Conservation (phyloP, 345 rosid species). For the Populus euphratica region DNA sequence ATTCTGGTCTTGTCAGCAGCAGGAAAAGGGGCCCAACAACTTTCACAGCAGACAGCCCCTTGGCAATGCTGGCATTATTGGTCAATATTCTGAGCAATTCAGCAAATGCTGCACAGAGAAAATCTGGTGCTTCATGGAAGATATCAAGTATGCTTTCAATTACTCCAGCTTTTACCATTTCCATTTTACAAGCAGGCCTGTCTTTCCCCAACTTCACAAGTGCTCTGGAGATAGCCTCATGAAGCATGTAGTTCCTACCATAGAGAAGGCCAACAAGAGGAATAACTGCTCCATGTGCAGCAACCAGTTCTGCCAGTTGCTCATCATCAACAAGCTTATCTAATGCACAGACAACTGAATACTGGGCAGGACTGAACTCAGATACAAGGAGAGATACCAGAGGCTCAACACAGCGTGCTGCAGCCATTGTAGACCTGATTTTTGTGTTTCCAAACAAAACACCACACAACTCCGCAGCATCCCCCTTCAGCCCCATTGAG, state of each 20-base stretch:
- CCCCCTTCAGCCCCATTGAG: slow-evolving; percentile 93
- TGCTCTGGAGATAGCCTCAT: slow-evolving; percentile 91
- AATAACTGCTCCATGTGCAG: slow-evolving; percentile 96
- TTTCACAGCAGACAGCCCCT: slow-evolving; percentile 89
- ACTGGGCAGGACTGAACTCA: slow-evolving; percentile 91
- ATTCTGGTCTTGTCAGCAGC: slow-evolving; percentile 69
- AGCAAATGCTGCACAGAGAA: slow-evolving; percentile 85
- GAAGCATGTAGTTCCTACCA: slow-evolving; percentile 85
- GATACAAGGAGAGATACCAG: slow-evolving; percentile 88
- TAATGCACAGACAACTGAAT: slow-evolving; percentile 87
- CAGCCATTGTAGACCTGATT: slow-evolving; percentile 94
- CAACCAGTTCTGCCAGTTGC: slow-evolving; percentile 97
- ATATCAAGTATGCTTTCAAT: slow-evolving; percentile 86
- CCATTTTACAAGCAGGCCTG: slow-evolving; percentile 94
- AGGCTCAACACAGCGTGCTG: slow-evolving; percentile 98
- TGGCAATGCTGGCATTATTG: slow-evolving; percentile 92
- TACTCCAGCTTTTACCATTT: slow-evolving; percentile 97
- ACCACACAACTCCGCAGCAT: slow-evolving; percentile 96
- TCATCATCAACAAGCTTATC: slow-evolving; percentile 98
- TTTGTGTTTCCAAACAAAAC: slow-evolving; percentile 90
- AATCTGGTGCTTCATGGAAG: slow-evolving; percentile 93
- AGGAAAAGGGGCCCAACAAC: slow-evolving; percentile 88
- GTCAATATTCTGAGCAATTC: slow-evolving; percentile 93
- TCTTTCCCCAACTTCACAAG: slow-evolving; percentile 97
- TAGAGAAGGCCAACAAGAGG: slow-evolving; percentile 97